Percentiles rank a stretch among this genome's conserved stretches.
Evolutionary conservation across 23 red algal genomes (phyloP).

Genomic region (Gracilaria caudata): DNA sequence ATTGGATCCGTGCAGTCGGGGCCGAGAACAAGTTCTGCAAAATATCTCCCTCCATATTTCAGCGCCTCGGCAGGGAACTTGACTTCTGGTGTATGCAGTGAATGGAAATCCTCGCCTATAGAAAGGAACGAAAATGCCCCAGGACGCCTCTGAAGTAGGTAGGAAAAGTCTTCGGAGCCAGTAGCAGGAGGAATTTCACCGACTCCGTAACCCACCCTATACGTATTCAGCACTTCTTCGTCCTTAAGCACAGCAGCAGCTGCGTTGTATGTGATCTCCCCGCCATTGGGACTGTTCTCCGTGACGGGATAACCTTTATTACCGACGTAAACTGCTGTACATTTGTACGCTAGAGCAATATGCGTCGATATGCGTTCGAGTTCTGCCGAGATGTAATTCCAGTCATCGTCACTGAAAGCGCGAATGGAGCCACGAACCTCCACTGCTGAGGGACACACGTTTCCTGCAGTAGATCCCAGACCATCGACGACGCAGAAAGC

Average conservation of each 20-base stretch:
- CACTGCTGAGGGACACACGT: neutral
- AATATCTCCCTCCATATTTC: too few relatives aligned
- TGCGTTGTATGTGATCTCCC: neutral
- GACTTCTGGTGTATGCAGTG: neutral
- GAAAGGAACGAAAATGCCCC: slow-evolving; percentile 8
- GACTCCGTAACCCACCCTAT: neutral
- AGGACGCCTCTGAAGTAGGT: slow-evolving; percentile 3
- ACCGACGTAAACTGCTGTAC: too few relatives aligned
- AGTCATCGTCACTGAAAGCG: slow-evolving; percentile 3
- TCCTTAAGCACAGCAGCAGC: slow-evolving; percentile 6
- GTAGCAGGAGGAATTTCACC: slow-evolving; percentile 12
- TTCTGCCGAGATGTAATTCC: neutral
- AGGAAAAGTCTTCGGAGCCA: slow-evolving; percentile 1
- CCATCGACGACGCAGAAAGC: neutral
- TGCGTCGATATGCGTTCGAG: slow-evolving; percentile 5
- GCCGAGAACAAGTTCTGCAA: too few relatives aligned
- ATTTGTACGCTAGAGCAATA: slow-evolving; percentile 2
- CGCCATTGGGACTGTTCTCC: slow-evolving; percentile 3
- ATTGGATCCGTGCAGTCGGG: too few relatives aligned
- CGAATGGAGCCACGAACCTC: neutral
- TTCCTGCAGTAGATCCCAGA: slow-evolving; percentile 7
- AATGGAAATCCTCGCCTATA: neutral
- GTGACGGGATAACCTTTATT: neutral
- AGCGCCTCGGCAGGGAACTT: neutral
- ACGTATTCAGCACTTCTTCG: neutral